These are phyloP conservation scores for Taphrina sp. DNA, from an alignment of 1,139 yeast species.

Conservation along the genomic window DNA sequence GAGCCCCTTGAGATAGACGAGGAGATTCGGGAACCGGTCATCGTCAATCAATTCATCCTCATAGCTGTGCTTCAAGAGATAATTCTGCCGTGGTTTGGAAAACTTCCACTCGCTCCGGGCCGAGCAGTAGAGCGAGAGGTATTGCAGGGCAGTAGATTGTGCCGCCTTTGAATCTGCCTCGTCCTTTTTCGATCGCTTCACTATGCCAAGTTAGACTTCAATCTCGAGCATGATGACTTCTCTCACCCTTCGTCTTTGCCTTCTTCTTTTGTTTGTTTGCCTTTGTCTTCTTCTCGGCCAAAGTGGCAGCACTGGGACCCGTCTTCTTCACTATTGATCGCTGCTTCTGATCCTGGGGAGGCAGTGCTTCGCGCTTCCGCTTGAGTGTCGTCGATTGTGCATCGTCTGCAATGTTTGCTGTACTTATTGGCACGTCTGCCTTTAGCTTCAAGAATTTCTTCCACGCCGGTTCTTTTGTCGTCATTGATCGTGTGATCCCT, in stretches of 20 bases:
- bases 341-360: slow-evolving; percentile 7
- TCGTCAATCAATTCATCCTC: slow-evolving; percentile 11
- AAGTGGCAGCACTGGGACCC: not conserved
- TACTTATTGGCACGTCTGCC: slow-evolving; percentile 9
- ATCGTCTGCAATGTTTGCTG: slow-evolving; percentile 5
- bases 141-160: slow-evolving; percentile 7
- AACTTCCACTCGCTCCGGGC: slow-evolving; percentile 15
- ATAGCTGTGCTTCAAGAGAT: slow-evolving; percentile 11
- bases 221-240: too few relatives aligned
- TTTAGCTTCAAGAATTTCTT: slow-evolving; percentile 26
- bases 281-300: slow-evolving; percentile 3
- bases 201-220: too few relatives aligned
- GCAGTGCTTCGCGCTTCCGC: slow-evolving; percentile 1
- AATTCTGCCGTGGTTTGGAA: slow-evolving; percentile 28
- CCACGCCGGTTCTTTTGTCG: slow-evolving; percentile 30
- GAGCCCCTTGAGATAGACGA: slow-evolving; percentile 8
- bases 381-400: slow-evolving; percentile 1
- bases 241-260: slow-evolving; percentile 11
- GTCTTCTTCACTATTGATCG: not conserved
- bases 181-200: slow-evolving; percentile 14
- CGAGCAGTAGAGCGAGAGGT: slow-evolving; percentile 11
- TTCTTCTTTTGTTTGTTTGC: slow-evolving; percentile 13
- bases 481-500: too few relatives aligned
- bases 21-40: not conserved
- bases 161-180: slow-evolving; percentile 22